Evolutionary conservation across 345 rosid species (phyloP).

Genomic region (Passiflora organensis): DNA sequence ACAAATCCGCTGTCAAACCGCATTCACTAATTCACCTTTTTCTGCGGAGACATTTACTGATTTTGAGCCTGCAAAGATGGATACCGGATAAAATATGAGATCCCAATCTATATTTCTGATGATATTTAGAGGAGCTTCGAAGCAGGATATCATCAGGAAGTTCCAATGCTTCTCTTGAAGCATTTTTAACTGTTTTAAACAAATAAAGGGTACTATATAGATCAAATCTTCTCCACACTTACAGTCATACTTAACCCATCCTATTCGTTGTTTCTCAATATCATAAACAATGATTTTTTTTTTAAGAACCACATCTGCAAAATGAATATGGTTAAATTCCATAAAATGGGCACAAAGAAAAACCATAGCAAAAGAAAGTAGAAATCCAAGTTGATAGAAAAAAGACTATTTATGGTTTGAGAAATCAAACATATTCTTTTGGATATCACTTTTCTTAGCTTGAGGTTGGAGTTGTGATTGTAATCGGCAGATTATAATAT

Average conservation of each 20-base stretch:
- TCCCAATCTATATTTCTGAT: no score
- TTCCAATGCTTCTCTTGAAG: no score
- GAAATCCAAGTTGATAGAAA: no score
- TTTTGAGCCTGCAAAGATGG: slow-evolving; percentile 49
- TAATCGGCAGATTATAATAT: background rate
- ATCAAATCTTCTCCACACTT: no score
- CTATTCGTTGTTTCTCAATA: slow-evolving; percentile 69
- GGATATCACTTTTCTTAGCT: no score
- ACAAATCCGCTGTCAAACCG: slow-evolving; percentile 26
- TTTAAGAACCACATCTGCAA: slow-evolving; percentile 78
- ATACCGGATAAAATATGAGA: slow-evolving; percentile 10
- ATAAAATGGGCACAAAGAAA: background rate
- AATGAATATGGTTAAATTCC: background rate
- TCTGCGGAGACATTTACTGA: slow-evolving; percentile 79
- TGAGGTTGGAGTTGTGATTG: background rate
- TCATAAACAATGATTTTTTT: slow-evolving; percentile 87
- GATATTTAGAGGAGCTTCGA: no score
- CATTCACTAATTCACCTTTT: slow-evolving; percentile 59
- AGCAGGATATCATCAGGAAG: no score
- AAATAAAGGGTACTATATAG: no score
- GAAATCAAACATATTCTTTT: background rate
- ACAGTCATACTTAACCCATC: slow-evolving; percentile 90
- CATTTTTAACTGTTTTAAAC: no score
- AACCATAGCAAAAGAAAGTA: no score
- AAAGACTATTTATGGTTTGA: no score